phyloP scores from a whole-genome alignment of 805 yeast genomes.

The Debaryomyces hansenii region DNA sequence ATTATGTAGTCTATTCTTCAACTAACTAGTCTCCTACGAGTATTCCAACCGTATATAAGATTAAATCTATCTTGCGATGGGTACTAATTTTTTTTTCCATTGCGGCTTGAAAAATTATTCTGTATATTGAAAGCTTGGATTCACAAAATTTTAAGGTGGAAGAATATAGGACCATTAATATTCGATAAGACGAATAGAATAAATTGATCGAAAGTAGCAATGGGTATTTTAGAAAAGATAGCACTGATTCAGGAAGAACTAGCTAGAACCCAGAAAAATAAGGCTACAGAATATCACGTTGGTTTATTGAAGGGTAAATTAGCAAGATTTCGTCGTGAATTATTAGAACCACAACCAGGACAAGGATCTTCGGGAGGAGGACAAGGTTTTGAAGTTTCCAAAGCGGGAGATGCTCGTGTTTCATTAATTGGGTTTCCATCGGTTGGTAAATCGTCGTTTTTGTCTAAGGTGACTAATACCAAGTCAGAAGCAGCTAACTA shows the following conservation, averaged over 20 bases:
- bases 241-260: constrained; percentile 90
- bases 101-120: neutral
- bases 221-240: constrained; percentile 62
- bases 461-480: constrained; percentile 88
- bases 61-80: neutral
- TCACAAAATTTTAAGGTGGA: neutral
- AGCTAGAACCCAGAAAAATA: constrained; percentile 93
- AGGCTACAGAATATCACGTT: constrained; percentile 96
- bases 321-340: constrained; percentile 88
- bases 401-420: constrained; percentile 95
- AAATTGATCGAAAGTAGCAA: constrained; percentile 5
- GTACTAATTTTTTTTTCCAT: neutral
- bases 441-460: constrained; percentile 91
- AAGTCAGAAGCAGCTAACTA: constrained; percentile 94
- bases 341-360: constrained; percentile 86
- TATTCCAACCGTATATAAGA: neutral
- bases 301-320: constrained; percentile 93
- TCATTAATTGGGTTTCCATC: constrained; percentile 97
- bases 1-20: constrained; percentile 4
- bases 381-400: constrained; percentile 89
- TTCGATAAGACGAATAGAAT: neutral
- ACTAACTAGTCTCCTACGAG: neutral
- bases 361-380: constrained; percentile 73
- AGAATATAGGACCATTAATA: neutral
- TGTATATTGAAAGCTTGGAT: neutral